Evolutionary conservation across 108 stramenopile genomes (phyloP), one percentile per base, ranked within the genome.

Genomic region (Cylindrotheca fusiformis): DNA sequence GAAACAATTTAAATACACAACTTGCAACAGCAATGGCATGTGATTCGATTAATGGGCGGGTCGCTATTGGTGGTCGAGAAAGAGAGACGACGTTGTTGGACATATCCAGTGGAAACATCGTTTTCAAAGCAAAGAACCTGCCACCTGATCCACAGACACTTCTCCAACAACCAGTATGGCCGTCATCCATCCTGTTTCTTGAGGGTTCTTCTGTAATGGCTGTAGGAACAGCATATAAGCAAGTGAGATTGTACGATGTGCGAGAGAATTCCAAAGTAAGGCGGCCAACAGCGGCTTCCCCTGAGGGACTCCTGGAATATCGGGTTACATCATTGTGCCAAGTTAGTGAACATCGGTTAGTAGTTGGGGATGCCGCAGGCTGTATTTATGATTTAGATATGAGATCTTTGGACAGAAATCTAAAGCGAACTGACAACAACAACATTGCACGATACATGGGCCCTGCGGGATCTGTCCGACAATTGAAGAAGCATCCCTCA

Each of bases 61-160:
- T 84, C 20, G 92, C 88, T 3, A 53, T 93, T 0, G 85, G 86
- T 18, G 92, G 92, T 36, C 69, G 86, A 32, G 91, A 93, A 52
- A 77, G 91, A 28, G 85, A 83, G n/a, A 74, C 79, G 1, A 60
- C 71, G 8, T 6, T 90, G 10, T 47, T 84, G 26, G 92, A 93
- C 80, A 22, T 88, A 45, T 69, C 70, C 54, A 86, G 70, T 53
- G 83, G 84, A 1, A 69, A 80, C 29, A 47, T 69, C 0, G 55
- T 87, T 4, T 93, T 86, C 84, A 93, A 91, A 65, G 81, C 88
- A 21, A 93, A 93, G 65, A 93, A 93, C 74, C 49, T 90, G 44
- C 79, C 87, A 32, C 86, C 91, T 4, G 86, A 93, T 79, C 87
- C 87, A 19, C 88, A 86, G 74, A 93, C 92, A 20, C 66, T 93